Evolutionary conservation across 2,329 filamentous ascomycete genomes (phyloP), one percentile per base, ranked within the genome.

Genomic region (Monosporascus ibericus): DNA sequence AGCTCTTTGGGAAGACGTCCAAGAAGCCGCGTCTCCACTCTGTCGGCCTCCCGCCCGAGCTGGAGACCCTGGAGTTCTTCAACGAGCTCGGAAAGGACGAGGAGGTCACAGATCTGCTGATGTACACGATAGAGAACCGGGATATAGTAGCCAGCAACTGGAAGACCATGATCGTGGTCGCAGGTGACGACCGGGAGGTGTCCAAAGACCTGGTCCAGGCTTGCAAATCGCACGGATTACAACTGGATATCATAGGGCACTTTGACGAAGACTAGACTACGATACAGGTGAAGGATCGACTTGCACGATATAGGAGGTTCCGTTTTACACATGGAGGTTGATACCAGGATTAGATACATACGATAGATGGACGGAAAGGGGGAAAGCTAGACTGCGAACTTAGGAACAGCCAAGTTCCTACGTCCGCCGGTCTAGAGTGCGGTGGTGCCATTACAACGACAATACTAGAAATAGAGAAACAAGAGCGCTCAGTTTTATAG

Each of bases 1-100:
- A 78, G 55, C 70, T 78, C 1, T 77, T 76, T 36, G 75, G 75
- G 15, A 69, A 68, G 48, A 67, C 72, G 0, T 70, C 70, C n/a
- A 71, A 68, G 54, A 73, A 71, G 52, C 73, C 75, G 4, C 66
- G 75, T 4, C 55, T 78, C 47, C 68, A 74, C 51, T 76, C 74
- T 0, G 74, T 77, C 17, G 75, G 74, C 14, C 60, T 78, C 18
- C 75, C 75, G 2, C 74, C 74, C 1, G 67, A 70, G 53, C 63
- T 78, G 15, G 71, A 76, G 58, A 71, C 65, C 3, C 56, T 78
- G 22, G 74, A 76, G 49, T 75, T 78, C 52, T 71, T 75, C 53
- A 74, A 74, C 52, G 66, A 70, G 30, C 64, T 77, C 9, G 75
- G 74, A 2, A 72, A 68, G 0, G 75, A 78, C 49, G 75, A 74